Base-by-base conservation (phyloP, 2,329 filamentous ascomycete species). In the Parastagonospora avenae region DNA sequence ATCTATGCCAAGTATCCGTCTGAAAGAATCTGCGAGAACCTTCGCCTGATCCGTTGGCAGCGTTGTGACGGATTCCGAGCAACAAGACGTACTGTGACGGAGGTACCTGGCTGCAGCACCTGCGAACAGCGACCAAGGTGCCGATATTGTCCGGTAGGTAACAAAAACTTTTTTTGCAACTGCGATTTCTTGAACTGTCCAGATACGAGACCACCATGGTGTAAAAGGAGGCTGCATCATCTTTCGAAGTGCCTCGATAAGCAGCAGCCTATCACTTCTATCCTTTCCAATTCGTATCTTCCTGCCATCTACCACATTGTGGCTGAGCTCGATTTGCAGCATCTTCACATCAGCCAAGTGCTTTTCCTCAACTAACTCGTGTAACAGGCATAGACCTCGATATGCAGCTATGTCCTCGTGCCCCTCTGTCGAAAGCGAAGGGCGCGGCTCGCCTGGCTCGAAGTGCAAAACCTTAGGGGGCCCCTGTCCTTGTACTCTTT, bases 161-260 rank as follows among this genome's bases (percentile, higher is more conserved):
- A 63, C 14, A 7, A 38, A n/a, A 1, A 59, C 41, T 5, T 51
- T 11, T 9, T 38, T 38, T 8, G 60, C 48, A 4, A 59, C n/a
- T 6, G 42, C 41, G 4, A 57, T 38, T 16, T 63, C 58, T 45
- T 64, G 59, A 9, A 61, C 28, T 0, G 57, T 53, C 55, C 62
- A 64, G 1, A 62, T 62, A 4, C 54, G 48, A 39, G 46, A 38
- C 57, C 59, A 63, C 54, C 54, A 55, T 2, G 50, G 51, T 8
- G 55, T 55, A 16, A 50, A 55, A 11, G 55, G 52, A 10, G 57
- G 24, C 14, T 60, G 46, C 55, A 55, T 62, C 11, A 62, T 36
- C 15, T n/a, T 47, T 36, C 57, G 45, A 19, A 57, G 15, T 7
- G 37, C 4, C 42, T 60, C 54, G 9, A 56, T 50, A 4, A 56